A percentile compares a stretch with the other conserved stretches of the same genome.
These are phyloP conservation scores for Penicillium sp. DNA, from an alignment of 2,329 filamentous ascomycete genomes.

Conservation along the genomic window DNA sequence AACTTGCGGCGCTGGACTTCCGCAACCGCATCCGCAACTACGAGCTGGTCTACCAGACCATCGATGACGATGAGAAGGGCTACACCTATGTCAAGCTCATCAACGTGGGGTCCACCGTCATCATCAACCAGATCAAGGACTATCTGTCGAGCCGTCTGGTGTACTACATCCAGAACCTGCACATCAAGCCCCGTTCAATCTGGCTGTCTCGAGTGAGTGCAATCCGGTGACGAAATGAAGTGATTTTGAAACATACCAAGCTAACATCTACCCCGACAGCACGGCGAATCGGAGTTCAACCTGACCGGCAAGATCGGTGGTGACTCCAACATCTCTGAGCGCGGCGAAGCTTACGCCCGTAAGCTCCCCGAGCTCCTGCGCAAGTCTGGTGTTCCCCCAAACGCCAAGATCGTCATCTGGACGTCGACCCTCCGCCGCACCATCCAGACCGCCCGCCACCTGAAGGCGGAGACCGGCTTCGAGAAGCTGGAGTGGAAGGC, in stretches of 20 bases:
- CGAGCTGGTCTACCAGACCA: constrained; percentile 93
- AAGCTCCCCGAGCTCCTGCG: constrained; percentile 82
- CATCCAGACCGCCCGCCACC: constrained; percentile 84
- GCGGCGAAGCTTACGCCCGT: constrained; percentile 83
- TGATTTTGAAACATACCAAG: neutral
- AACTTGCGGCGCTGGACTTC: constrained; percentile 87
- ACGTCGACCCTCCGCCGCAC: constrained; percentile 79
- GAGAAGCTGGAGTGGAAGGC: constrained; percentile 99
- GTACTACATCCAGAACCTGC: constrained; percentile 97
- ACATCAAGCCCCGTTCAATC: constrained; percentile 94
- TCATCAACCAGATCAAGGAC: constrained; percentile 97
- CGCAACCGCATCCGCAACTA: constrained; percentile 94
- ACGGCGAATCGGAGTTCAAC: constrained; percentile 94
- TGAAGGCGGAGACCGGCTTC: constrained; percentile 68
- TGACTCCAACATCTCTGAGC: constrained; percentile 80
- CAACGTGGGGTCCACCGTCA: constrained; percentile 91
- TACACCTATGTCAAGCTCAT: constrained; percentile 97
- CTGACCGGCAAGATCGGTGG: constrained; percentile 88
- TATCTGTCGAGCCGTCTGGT: constrained; percentile 95
- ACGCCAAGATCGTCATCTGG: constrained; percentile 69
- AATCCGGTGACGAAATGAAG: neutral
- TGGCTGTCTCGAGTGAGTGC: constrained; percentile 84
- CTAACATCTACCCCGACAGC: constrained; percentile 52
- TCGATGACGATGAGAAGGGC: constrained; percentile 83
- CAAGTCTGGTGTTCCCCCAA: constrained; percentile 75